Percentiles rank a stretch among this genome's conserved stretches.
These are phyloP conservation scores for Leishmania mexicana DNA, from an alignment of 208 protist genomes.

Conservation along the genomic window DNA sequence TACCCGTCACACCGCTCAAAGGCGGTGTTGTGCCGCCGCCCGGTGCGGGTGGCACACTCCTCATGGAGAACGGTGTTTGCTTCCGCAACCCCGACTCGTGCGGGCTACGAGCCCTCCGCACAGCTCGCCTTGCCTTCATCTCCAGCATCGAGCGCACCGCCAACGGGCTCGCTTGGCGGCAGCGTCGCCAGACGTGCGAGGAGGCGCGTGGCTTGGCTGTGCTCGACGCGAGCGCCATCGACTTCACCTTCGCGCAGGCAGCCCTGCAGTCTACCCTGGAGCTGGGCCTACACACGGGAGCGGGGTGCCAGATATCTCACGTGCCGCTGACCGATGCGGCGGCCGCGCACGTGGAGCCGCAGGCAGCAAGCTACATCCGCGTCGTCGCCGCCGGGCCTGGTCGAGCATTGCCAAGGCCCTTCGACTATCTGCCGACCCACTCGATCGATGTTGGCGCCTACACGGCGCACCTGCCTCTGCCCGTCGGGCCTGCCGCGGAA, in stretches of 20 bases:
- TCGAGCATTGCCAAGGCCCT: constrained; percentile 34
- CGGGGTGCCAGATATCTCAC: constrained; percentile 58
- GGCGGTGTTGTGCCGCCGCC: not conserved
- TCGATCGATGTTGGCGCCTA: constrained; percentile 63
- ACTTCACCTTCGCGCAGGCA: constrained; percentile 71
- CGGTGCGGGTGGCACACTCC: constrained; percentile 14
- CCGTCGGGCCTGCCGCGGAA: constrained; percentile 3
- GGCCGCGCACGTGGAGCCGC: constrained; percentile 35
- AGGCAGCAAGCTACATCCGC: constrained; percentile 45
- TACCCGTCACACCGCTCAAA: not conserved
- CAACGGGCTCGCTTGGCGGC: constrained; percentile 30
- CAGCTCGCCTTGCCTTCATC: constrained; percentile 68
- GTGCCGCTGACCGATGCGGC: constrained; percentile 57
- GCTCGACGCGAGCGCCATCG: constrained; percentile 69
- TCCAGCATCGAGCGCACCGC: constrained; percentile 44
- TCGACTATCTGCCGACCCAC: constrained; percentile 42
- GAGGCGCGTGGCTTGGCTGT: constrained; percentile 48
- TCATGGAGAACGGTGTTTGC: constrained; percentile 75
- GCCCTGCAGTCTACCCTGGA: constrained; percentile 60
- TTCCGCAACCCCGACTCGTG: constrained; percentile 46
- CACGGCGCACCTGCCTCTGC: constrained; percentile 56
- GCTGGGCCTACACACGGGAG: constrained; percentile 48
- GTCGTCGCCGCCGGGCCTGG: constrained; percentile 37
- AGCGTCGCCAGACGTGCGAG: constrained; percentile 32
- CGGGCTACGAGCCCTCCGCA: constrained; percentile 68